Evolutionary conservation across 805 yeast species (phyloP).

Genomic region (Lachancea cidri): DNA sequence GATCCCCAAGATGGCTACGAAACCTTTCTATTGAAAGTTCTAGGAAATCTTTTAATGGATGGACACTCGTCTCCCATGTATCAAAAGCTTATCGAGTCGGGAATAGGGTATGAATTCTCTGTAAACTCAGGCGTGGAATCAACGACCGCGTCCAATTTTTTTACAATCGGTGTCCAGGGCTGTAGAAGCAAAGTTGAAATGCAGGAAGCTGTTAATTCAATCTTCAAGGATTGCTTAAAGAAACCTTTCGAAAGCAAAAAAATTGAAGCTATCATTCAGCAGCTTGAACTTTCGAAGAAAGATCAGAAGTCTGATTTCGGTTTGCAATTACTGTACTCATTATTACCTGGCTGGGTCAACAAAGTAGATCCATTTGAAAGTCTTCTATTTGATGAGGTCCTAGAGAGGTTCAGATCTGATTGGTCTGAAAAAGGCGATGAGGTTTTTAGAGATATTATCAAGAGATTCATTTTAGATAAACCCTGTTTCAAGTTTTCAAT

Average conservation of each 20-base stretch:
- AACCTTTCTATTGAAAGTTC: slow-evolving; percentile 64
- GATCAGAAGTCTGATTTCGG: slow-evolving; percentile 92
- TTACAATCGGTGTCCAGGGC: slow-evolving; percentile 85
- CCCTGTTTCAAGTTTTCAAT: slow-evolving; percentile 69
- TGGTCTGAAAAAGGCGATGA: slow-evolving; percentile 46
- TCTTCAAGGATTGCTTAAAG: slow-evolving; percentile 41
- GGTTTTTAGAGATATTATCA: slow-evolving; percentile 57
- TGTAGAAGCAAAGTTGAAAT: slow-evolving; percentile 46
- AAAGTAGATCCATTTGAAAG: slow-evolving; percentile 67
- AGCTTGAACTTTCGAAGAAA: slow-evolving; percentile 74
- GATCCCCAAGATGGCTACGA: slow-evolving; percentile 63
- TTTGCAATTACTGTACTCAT: slow-evolving; percentile 60
- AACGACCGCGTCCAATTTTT: slow-evolving; percentile 67
- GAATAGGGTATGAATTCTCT: slow-evolving; percentile 78
- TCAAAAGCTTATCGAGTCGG: slow-evolving; percentile 79
- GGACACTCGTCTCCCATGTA: slow-evolving; percentile 92
- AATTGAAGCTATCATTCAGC: slow-evolving; percentile 85
- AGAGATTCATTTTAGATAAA: slow-evolving; percentile 44
- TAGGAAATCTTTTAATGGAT: slow-evolving; percentile 69
- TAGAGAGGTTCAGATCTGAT: slow-evolving; percentile 58
- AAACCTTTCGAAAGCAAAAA: slow-evolving; percentile 50
- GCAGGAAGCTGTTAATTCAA: slow-evolving; percentile 41
- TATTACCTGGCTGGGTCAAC: slow-evolving; percentile 85
- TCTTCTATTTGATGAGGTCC: slow-evolving; percentile 58
- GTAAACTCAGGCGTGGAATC: slow-evolving; percentile 86